These are phyloP conservation scores for Colletotrichum kahawae DNA, from an alignment of 2,329 filamentous ascomycete species.

Conservation along the genomic window DNA sequence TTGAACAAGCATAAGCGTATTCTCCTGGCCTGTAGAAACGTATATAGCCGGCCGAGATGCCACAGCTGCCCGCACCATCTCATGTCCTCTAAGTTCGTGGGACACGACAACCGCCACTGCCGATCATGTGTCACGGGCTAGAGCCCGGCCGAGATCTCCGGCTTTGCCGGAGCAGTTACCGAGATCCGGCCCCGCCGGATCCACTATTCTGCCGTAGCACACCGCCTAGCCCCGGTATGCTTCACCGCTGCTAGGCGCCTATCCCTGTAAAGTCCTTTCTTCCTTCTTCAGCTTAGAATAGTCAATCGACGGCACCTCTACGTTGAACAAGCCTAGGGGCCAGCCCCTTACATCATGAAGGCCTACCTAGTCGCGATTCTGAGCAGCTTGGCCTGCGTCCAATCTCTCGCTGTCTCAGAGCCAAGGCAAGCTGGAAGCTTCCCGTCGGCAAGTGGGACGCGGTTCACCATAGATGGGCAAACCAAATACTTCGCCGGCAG, in stretches of 20 bases:
- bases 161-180: too few species aligned
- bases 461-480: conserved; percentile 47
- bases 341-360: too few species aligned
- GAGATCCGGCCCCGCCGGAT: too few species aligned
- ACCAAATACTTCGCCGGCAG: conserved; percentile 56
- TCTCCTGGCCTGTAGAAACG: background rate
- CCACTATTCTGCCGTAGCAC: too few species aligned
- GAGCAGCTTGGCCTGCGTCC: background rate
- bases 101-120: background rate
- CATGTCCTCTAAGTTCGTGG: background rate
- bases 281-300: too few species aligned
- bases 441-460: conserved; percentile 22
- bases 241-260: too few species aligned
- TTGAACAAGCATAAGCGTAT: background rate
- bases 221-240: too few species aligned
- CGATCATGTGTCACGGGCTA: too few species aligned
- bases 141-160: too few species aligned
- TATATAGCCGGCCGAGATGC: background rate
- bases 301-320: too few species aligned
- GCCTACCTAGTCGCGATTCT: background rate
- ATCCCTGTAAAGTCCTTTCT: too few species aligned
- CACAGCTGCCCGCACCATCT: background rate
- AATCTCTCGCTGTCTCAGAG: background rate
- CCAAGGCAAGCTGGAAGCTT: background rate
- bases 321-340: too few species aligned